Evolutionary conservation across 2,329 filamentous ascomycete genomes (phyloP).

Genomic region (Raffaelea ambrosiae): DNA sequence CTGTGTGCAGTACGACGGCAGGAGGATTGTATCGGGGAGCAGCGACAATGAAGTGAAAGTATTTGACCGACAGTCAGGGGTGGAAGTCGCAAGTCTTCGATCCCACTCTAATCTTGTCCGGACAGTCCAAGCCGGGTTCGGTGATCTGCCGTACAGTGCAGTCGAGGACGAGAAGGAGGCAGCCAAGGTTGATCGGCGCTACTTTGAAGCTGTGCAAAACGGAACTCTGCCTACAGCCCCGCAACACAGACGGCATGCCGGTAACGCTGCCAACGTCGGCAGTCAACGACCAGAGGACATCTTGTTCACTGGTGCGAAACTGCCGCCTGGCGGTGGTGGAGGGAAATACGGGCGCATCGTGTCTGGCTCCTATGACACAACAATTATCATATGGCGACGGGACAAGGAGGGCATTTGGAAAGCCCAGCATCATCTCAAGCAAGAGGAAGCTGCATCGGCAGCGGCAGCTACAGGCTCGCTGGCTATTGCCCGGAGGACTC

Average conservation of each 20-base stretch:
- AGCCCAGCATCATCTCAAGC: constrained; percentile 63
- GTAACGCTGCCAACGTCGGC: constrained; percentile 50
- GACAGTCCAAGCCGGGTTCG: constrained; percentile 91
- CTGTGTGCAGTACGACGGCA: constrained; percentile 92
- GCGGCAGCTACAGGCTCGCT: constrained; percentile 20
- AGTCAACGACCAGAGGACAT: constrained; percentile 69
- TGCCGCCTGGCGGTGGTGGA: constrained; percentile 85
- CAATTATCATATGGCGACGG: constrained; percentile 88
- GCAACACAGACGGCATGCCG: background rate
- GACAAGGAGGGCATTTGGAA: constrained; percentile 81
- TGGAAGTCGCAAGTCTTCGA: constrained; percentile 80
- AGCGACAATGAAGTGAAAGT: constrained; percentile 95
- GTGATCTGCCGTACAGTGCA: constrained; percentile 72
- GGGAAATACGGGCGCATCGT: constrained; percentile 90
- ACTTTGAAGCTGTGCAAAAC: constrained; percentile 51
- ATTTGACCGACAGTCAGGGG: constrained; percentile 76
- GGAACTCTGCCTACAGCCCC: constrained; percentile 31
- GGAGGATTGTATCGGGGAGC: constrained; percentile 88
- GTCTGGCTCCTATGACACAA: constrained; percentile 93
- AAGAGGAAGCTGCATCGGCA: constrained; percentile 58
- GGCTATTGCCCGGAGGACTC: background rate
- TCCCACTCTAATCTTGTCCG: constrained; percentile 80
- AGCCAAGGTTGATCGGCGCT: constrained; percentile 62
- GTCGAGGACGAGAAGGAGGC: constrained; percentile 68
- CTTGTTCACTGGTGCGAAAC: constrained; percentile 70